Conservation (phyloP, 306 rosid species). For the Rosa multiflora region DNA sequence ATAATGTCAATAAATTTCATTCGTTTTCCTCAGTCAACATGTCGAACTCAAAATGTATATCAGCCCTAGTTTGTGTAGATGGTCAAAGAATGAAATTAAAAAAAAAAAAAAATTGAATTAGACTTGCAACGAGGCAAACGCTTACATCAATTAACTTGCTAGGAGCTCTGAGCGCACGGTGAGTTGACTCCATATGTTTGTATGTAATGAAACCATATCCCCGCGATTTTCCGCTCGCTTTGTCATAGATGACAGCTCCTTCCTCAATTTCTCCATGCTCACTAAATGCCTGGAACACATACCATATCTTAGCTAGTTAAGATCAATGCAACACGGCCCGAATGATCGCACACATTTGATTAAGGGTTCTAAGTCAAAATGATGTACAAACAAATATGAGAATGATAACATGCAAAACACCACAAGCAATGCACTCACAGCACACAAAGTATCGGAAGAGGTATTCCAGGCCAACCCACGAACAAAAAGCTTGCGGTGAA, state of each 20-base stretch:
- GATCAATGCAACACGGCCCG: background rate
- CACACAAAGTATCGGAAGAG: conserved; percentile 64
- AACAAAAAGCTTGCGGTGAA: conserved; percentile 86
- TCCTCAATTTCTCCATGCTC: conserved; percentile 85
- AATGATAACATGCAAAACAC: conserved; percentile 44
- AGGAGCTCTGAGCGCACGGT: conserved; percentile 64
- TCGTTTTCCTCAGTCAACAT: background rate
- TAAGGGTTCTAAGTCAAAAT: conserved; percentile 1
- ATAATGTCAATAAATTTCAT: no score
- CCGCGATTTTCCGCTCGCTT: conserved; percentile 64
- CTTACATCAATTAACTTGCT: conserved; percentile 82
- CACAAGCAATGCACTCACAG: conserved; percentile 33
- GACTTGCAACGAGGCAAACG: conserved; percentile 2
- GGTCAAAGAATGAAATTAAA: background rate
- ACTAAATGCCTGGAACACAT: conserved; percentile 52
- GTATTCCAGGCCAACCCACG: conserved; percentile 87
- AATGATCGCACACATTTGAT: background rate
- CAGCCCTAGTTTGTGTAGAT: background rate
- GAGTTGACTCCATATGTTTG: conserved; percentile 73
- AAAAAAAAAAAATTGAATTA: background rate
- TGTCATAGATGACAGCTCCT: conserved; percentile 70
- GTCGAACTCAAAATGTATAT: background rate
- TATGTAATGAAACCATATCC: conserved; percentile 84
- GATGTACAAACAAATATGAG: no score
- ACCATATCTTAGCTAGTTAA: no score